Evolutionary conservation across 23 red algal genomes (phyloP), one percentile per base, ranked within the genome.

Genomic region (Gracilaria domingensis): DNA sequence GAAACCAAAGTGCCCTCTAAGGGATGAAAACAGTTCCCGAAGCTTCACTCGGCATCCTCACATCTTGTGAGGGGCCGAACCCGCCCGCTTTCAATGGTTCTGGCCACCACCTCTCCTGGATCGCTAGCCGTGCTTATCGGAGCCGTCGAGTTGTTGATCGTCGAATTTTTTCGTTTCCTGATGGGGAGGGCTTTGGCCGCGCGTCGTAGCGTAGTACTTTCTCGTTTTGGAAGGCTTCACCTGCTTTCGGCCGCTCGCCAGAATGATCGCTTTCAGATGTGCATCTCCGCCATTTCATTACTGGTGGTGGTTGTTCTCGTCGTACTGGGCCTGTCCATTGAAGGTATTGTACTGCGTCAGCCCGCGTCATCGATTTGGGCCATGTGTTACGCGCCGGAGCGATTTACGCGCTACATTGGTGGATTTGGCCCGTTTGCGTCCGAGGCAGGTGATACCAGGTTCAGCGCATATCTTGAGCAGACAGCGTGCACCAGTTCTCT

Each of bases 401-500:
- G 39, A 25, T 9, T 77, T 1, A 77, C 38, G 4, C 38, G 72
- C 3, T 77, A 77, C 45, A 2, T 11, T 8, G 72, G 72, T 50
- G 72, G 39, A 51, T 77, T 49, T 77, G 72, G 72, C 14, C 72
- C 72, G 12, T 77, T 16, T 51, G 14, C 39, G 29, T 77, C 72
- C 0, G 72, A 77, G 23, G 72, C 72, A 33, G 72, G 50, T 18
- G 72, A 77, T 16, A 77, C 39, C 2, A 34, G 72, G 14, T 50
- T 77, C 45, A 12, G 5, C 2, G 40, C 5, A 33, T 77, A 77
- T 23, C 72, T 77, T 26, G 72, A 77, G n/a, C 1, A 77, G 30
- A 50, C 72, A 12, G 42, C 5, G 17, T 77, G 72, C 26, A 51
- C 0, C 11, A 51, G 50, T 23, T 49, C 20, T 0, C 4, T 77